Base-by-base conservation (phyloP, 495 filamentous ascomycete species). In the Tuber melanosporum region DNA sequence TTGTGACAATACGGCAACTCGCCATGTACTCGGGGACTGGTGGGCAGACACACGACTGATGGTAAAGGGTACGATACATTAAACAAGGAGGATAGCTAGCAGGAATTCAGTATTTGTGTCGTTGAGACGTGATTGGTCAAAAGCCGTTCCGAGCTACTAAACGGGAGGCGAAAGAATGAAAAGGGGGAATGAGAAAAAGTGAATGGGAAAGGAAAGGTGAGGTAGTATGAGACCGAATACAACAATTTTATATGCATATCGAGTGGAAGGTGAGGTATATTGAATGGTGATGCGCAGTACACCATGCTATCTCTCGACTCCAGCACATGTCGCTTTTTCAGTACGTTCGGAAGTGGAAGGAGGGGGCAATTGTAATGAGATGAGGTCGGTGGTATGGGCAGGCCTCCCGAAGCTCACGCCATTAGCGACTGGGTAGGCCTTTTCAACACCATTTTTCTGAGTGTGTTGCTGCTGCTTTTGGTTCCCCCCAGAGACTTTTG, bases 401-500 rank as follows among this genome's bases (percentile, higher is more conserved):
- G 57, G 57, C 26, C 57, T 66, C 57, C 26, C 57, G 6, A 32
- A 17, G 57, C 57, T 17, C 15, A 66, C 57, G 12, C 57, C 57
- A 1, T 66, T 66, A 32, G 22, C n/a, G 12, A 32, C 12, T 6
- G 10, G 57, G 14, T 66, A 66, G 12, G 14, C 57, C 26, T 66
- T 66, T 66, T 66, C 57, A 66, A 66, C 57, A 2, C 57, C 12
- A 12, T 66, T 66, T 15, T 66, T 66, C 12, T 32, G 57, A 41
- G 71, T 52, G 19, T 26, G 71, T 69, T 69, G 72, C 69, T 39
- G 49, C 57, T 77, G 71, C 57, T 57, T 75, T 45, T 75, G 69
- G 44, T 47, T 71, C 69, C 71, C 46, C 26, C 57, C n/a, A 32
- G 57, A 14, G 57, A 12, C 26, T 66, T 66, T 32, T 8, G 32